Evolutionary conservation across 139 green algal species (phyloP).

Genomic region (Diplosphaera chodatii): DNA sequence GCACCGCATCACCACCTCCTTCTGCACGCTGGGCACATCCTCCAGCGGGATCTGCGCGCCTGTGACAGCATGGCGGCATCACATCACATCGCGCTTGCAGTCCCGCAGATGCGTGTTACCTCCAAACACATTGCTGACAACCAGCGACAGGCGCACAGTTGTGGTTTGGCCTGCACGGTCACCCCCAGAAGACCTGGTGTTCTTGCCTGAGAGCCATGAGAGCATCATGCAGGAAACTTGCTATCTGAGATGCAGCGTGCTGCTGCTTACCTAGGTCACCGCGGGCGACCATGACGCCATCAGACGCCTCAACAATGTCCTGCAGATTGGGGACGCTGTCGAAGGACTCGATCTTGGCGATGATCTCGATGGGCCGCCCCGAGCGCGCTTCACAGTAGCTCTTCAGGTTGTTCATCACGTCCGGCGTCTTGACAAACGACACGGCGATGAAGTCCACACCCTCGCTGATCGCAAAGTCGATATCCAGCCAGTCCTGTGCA

Average conservation of each 20-base stretch:
- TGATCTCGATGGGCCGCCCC: conserved; percentile 25
- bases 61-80: too few relatives aligned
- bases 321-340: conserved; percentile 59
- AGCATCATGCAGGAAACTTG: too few relatives aligned
- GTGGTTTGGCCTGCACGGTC: neutral
- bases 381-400: conserved; percentile 52
- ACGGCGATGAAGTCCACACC: conserved; percentile 70
- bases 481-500: conserved; percentile 79
- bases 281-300: conserved; percentile 73
- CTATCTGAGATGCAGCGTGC: too few relatives aligned
- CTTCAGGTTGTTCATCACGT: conserved; percentile 74
- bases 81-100: neutral
- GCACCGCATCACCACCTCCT: conserved; percentile 68
- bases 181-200: too few relatives aligned
- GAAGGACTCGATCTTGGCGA: conserved; percentile 52
- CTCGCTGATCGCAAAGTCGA: conserved; percentile 72
- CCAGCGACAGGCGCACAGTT: too few relatives aligned
- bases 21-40: conserved; percentile 76
- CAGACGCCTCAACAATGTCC: conserved; percentile 54
- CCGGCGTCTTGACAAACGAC: conserved; percentile 72
- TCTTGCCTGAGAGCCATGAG: too few relatives aligned
- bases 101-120: neutral
- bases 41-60: conserved; percentile 67
- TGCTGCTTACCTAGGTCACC: conserved; percentile 61
- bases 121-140: too few relatives aligned